These are phyloP conservation scores for Chaetomium olivaceum DNA, from an alignment of 2,329 filamentous ascomycete species.

Conservation along the genomic window DNA sequence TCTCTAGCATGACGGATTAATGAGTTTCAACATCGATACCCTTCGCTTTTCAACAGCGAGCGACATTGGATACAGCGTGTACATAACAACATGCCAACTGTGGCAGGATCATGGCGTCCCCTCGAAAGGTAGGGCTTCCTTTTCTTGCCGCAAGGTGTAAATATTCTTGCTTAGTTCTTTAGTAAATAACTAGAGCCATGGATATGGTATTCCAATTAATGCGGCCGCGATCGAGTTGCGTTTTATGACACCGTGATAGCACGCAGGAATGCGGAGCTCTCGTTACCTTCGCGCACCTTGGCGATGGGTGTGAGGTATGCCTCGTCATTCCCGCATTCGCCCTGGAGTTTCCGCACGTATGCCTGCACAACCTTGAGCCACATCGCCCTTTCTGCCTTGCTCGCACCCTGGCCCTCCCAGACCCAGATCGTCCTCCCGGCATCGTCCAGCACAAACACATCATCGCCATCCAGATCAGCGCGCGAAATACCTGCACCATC, in stretches of 20 bases:
- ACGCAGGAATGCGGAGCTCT: conserved; percentile 54
- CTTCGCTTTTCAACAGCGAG: conserved; percentile 20
- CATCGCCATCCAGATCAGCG: conserved; percentile 6
- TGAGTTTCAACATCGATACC: conserved; percentile 24
- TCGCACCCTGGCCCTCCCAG: conserved; percentile 10
- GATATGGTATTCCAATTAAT: background rate
- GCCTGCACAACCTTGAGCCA: conserved; percentile 14
- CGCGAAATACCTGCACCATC: background rate
- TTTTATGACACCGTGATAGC: conserved; percentile 41
- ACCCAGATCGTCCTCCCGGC: conserved; percentile 10
- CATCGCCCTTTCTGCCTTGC: conserved; percentile 14
- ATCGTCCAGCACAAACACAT: conserved; percentile 16
- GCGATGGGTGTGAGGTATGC: conserved; percentile 53
- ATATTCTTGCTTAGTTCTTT: background rate
- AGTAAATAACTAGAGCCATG: background rate
- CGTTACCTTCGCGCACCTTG: conserved; percentile 58
- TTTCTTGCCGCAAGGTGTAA: background rate
- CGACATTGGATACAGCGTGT: background rate
- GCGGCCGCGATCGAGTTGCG: background rate
- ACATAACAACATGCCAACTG: background rate
- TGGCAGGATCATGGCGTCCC: background rate
- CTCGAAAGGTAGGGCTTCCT: background rate
- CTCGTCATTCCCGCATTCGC: conserved; percentile 35
- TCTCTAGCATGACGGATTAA: background rate
- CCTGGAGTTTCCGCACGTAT: conserved; percentile 38